These are phyloP conservation scores for Epipyxis sp. DNA, from an alignment of 108 stramenopile species.

Conservation along the genomic window DNA sequence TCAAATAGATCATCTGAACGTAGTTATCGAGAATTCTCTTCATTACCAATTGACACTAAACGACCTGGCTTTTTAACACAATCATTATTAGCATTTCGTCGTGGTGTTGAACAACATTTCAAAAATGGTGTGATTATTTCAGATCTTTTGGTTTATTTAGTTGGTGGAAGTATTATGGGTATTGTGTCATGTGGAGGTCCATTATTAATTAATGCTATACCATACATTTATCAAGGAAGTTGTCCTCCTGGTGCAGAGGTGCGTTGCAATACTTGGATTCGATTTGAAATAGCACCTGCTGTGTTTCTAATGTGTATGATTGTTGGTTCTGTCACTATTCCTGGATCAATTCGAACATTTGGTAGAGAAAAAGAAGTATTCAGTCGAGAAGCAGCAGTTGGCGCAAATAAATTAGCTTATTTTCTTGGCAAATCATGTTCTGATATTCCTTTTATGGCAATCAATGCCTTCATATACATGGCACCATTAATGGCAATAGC, in stretches of 20 bases:
- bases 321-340: neutral
- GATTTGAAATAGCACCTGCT: constrained; percentile 4
- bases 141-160: constrained; percentile 1
- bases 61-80: constrained; percentile 14
- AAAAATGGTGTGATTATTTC: neutral
- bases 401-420: constrained; percentile 22
- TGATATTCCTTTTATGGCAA: neutral
- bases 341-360: neutral
- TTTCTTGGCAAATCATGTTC: neutral
- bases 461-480: constrained; percentile 5
- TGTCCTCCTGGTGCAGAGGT: constrained; percentile 17
- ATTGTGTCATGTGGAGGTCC: constrained; percentile 8
- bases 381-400: constrained; percentile 24
- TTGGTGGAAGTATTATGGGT: constrained; percentile 2
- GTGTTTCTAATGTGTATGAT: constrained; percentile 4
- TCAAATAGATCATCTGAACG: no score
- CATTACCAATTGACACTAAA: neutral
- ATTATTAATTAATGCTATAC: neutral
- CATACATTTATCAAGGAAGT: neutral
- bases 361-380: constrained; percentile 17
- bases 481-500: constrained; percentile 4
- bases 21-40: neutral
- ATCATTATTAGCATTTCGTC: neutral
- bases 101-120: neutral
- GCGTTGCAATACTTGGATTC: constrained; percentile 22